Percentiles rank a stretch among this genome's conserved stretches.
These are phyloP conservation scores for Pichia sp. DNA, from an alignment of 1,139 yeast species.

Conservation along the genomic window DNA sequence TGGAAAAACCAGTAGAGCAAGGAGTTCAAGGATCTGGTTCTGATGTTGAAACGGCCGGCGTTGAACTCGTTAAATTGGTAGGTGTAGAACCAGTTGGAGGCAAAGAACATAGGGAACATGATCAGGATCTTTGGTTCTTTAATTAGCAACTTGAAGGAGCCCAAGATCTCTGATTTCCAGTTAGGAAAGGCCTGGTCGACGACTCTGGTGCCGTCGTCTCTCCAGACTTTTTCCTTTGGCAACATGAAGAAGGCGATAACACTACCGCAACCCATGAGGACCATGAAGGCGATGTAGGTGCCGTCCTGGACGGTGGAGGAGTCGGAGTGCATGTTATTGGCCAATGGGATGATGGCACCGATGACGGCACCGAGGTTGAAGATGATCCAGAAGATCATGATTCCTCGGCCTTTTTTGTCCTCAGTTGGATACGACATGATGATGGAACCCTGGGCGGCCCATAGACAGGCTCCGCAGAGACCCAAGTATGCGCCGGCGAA, in stretches of 20 bases:
- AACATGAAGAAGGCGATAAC: slow-evolving; percentile 44
- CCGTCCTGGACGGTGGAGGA: slow-evolving; percentile 45
- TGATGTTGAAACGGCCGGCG: slow-evolving; percentile 51
- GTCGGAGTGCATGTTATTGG: slow-evolving; percentile 38
- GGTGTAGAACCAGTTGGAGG: slow-evolving; percentile 63
- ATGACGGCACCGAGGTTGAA: slow-evolving; percentile 63
- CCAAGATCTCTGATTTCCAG: slow-evolving; percentile 44
- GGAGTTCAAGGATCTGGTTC: slow-evolving; percentile 58
- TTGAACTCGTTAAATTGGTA: slow-evolving; percentile 59
- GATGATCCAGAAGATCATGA: slow-evolving; percentile 55
- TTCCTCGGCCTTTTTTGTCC: slow-evolving; percentile 48
- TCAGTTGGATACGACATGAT: slow-evolving; percentile 59
- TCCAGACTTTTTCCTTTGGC: slow-evolving; percentile 48
- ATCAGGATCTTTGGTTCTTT: slow-evolving; percentile 45
- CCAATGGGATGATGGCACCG: slow-evolving; percentile 55
- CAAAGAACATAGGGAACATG: slow-evolving; percentile 52
- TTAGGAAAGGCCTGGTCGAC: slow-evolving; percentile 43
- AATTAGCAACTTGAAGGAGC: slow-evolving; percentile 38
- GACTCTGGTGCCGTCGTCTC: slow-evolving; percentile 49
- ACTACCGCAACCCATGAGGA: slow-evolving; percentile 49
- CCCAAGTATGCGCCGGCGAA: slow-evolving; percentile 60
- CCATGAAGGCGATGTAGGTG: slow-evolving; percentile 55
- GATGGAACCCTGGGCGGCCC: slow-evolving; percentile 61
- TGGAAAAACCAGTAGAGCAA: slow-evolving; percentile 59
- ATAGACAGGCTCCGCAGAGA: slow-evolving; percentile 50